Base-by-base conservation (phyloP, 2,329 filamentous ascomycete species). In the Fusarium palustre region DNA sequence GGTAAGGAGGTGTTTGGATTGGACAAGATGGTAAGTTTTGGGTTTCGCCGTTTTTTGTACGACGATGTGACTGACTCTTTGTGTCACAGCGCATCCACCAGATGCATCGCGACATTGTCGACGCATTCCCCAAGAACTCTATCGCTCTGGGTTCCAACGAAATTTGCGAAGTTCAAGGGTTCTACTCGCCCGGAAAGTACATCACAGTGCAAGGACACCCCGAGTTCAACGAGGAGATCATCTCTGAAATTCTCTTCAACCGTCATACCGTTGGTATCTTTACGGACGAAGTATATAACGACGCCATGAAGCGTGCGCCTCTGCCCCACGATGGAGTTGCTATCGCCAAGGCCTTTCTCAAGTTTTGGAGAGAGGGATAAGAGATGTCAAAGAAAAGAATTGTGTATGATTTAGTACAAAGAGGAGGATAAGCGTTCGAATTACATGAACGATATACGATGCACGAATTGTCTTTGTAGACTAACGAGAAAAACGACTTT, bases 291-390 rank as follows among this genome's bases (percentile, higher is more conserved):
- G 79, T 91, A 64, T 95, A 88, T 71, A 80, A 88, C 58, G 91
- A 92, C 71, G 92, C 87, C 28, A 86, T 94, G 76, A 81, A 80
- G 10, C 86, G 92, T 64, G 90, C 90, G 3, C 82, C 81, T 11
- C 84, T 88, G 34, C 83, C 87, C 56, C 93, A 97, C 68, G 94
- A 97, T 77, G 94, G 95, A 2, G 83, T 96, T n/a, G 80, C 84
- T 5, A 89, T 97, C 55, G 91, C 89, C 1, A 84, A 86, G 67
- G 90, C 88, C 0, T 97, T 97, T 77, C 77, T 97, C 75, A 87
- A 85, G 45, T 97, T 98, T 72, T 78, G 97, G 73, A 81, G 88
- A 48, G 90, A 93, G 70, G 85, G 74, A 16, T 77, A 41, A 28
- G 36, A 13, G 25, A 36, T 18, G 16, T 36, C 22, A 18, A 43